Base-by-base conservation (phyloP, 2,329 filamentous ascomycete species). In the Fusarium sp. region DNA sequence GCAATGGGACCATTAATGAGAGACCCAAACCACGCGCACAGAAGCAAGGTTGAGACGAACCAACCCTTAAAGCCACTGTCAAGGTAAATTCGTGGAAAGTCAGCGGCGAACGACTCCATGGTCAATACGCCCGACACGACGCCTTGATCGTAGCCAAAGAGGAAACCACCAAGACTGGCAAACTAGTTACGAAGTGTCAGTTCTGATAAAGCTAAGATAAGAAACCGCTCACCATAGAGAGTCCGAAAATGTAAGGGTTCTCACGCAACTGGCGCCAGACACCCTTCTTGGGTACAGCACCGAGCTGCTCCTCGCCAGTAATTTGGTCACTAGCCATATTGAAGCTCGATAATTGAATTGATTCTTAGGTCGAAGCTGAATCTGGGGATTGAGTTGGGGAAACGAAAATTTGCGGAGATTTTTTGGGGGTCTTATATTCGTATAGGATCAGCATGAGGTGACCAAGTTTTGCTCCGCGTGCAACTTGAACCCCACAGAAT, bases 41-140 rank as follows among this genome's bases (percentile, higher is more conserved):
- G 79, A 10, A 88, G 78, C 17, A 84, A 85, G 17, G 86, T 86
- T 7, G 87, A 85, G 70, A 87, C 86, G 81, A 87, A 87, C 39
- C 86, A 78, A n/a, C 75, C 75, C 55, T 75, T 73, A 52, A 79
- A 78, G 9, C 84, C 83, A 8, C 83, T 81, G 10, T 85, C 85
- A 10, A 82, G 75, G 14, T 76, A 1, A 75, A 76, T 6, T 81
- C 80, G 26, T 80, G 78, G 76, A 66, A 83, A 83, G 1, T 77
- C 73, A 13, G 76, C 64, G 24, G 78, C 71, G 63, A 83, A 83
- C 42, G 79, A 56, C 22, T 79, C 75, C 81, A 84, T 81, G 54
- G 80, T 78, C 28, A 83, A 70, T 15, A 80, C 82, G 15, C 83
- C 76, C 12, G 79, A 82, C 10, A 85, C 81, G 36, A 85, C 83